Percentiles rank a stretch among this genome's conserved stretches.
These are phyloP conservation scores for Pinus taeda DNA, from an alignment of 75 land plant genomes.

Conservation along the genomic window DNA sequence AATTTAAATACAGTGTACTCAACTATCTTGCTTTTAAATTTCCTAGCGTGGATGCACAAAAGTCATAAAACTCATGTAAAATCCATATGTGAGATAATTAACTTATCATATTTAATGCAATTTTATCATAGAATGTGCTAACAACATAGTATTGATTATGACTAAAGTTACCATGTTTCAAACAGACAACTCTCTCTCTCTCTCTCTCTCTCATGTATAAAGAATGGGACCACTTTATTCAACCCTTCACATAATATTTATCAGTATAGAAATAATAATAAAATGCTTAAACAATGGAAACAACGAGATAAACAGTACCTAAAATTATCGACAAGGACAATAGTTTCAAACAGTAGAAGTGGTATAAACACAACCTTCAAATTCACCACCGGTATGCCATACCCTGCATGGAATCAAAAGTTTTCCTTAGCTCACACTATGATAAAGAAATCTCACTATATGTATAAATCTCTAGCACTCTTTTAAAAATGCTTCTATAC, in stretches of 20 bases:
- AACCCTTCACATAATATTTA: background rate
- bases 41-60: too few species aligned
- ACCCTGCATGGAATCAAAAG: constrained; percentile 34
- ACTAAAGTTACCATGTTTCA: too few species aligned
- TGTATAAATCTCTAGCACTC: background rate
- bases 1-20: too few species aligned
- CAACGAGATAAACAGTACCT: constrained; percentile 44
- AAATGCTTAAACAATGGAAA: background rate
- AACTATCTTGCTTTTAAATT: too few species aligned
- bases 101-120: too few species aligned
- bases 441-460: background rate
- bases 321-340: constrained; percentile 82
- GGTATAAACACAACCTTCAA: constrained; percentile 93
- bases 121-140: too few species aligned
- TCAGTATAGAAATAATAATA: background rate
- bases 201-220: too few species aligned
- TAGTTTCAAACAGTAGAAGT: constrained; percentile 60
- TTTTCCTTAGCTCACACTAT: background rate
- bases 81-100: too few species aligned
- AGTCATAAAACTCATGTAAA: too few species aligned
- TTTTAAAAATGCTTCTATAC: background rate
- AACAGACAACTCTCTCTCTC: too few species aligned
- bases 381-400: constrained; percentile 38
- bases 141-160: too few species aligned
- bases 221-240: background rate